Base-by-base conservation (phyloP, 495 filamentous ascomycete genomes). In the Xylaria telfairii region DNA sequence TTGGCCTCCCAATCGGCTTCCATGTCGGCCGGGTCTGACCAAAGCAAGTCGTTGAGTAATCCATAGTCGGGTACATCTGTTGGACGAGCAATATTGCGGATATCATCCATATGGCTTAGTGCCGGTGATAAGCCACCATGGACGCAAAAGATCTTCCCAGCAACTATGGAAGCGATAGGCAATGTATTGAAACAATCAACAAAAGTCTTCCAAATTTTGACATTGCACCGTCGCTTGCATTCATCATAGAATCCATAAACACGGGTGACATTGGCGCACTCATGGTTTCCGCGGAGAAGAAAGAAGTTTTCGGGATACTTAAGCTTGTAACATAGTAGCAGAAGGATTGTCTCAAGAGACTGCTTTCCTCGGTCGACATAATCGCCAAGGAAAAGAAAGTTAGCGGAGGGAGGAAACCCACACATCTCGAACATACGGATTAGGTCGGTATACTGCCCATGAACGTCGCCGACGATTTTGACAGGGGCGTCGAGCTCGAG, bases 171-270 rank as follows among this genome's bases (percentile, higher is more conserved):
- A 39, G 96, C 96, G 74, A 99, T 97, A 0, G 96, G 96, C 19
- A 99, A 88, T 30, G 90, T 92, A 79, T 99, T 99, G 86, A 99
- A 99, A 19, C 93, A 97, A 79, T 99, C 96, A 60, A 99, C 89
- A 78, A 99, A 99, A 0, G 93, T 95, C 86, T 98, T 99, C 96
- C 96, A 99, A 64, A 97, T 90, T 84, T 99, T 99, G 77, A 99
- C 92, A 78, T 97, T 98, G 83, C 94, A 97, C 69, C 96, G 87
- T 74, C 96, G 88, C 82, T 99, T 99, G 87, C 96, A 99, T 75
- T 99, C 96, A 76, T 99, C 96, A 83, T 99, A 99, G 81, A 99
- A 99, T 10, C 96, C 96, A 80, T 99, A 99, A 24, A 99, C 96
- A 46, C 96, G 88, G 21, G 96, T 99, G 46, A 99, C 96, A 75